These are phyloP conservation scores for Sequoiadendron giganteum DNA, from an alignment of 75 land plant species.

Conservation along the genomic window DNA sequence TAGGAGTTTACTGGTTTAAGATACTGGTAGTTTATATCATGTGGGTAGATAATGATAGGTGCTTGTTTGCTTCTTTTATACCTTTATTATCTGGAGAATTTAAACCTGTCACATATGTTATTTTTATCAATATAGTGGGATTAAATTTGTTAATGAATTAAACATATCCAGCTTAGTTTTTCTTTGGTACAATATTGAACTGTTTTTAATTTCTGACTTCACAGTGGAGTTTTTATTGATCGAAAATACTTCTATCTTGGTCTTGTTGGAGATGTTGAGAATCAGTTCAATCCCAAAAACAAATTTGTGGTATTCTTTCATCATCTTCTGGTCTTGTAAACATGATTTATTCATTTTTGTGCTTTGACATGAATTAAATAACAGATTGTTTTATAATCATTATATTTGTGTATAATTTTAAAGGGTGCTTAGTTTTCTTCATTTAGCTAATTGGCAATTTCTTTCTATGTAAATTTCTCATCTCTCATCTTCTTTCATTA, in stretches of 20 bases:
- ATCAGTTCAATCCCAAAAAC: constrained; percentile 84
- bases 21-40: not conserved
- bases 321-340: not conserved
- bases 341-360: not conserved
- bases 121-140: not conserved
- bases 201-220: not conserved
- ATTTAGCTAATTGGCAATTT: not conserved
- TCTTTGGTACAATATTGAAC: not conserved
- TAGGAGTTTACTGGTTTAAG: not conserved
- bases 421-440: not conserved
- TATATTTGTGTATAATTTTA: not conserved
- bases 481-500: not conserved
- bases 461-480: not conserved
- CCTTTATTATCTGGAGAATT: not conserved
- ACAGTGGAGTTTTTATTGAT: constrained; percentile 87
- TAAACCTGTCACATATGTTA: not conserved
- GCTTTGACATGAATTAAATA: not conserved
- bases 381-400: not conserved
- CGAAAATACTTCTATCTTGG: constrained; percentile 76
- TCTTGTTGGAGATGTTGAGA: constrained; percentile 51
- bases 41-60: not conserved
- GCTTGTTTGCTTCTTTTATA: not conserved
- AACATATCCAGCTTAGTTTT: not conserved
- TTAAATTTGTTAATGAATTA: not conserved
- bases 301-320: constrained; percentile 64